Evolutionary conservation across 495 filamentous ascomycete species (phyloP), one percentile per base, ranked within the genome.

Genomic region (Beverwykella pulmonaria): DNA sequence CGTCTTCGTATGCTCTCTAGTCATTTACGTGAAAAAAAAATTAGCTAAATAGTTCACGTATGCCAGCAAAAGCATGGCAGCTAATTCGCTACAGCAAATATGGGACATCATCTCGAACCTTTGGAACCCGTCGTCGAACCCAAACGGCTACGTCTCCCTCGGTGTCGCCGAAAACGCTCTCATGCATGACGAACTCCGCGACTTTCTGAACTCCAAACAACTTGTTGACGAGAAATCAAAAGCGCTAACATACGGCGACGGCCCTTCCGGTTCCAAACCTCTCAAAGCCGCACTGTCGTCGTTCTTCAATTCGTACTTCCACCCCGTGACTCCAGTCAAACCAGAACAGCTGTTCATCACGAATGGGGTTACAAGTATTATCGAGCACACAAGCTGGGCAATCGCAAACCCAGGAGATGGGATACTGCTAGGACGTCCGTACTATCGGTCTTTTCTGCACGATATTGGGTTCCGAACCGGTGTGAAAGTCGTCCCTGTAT

Each of bases 191-290:
- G 61, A 63, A 36, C 61, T 63, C 30, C n/a, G 36, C 29, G 52
- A 55, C 14, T 63, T 55, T 34, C 1, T 63, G 15, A 63, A 54
- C 34, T 23, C 29, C 19, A 55, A 63, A 47, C 7, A 15, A 20
- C 61, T 56, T 15, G 46, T 64, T 2, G 32, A 53, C n/a, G 30
- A 4, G 30, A 34, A 34, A 34, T 23, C 27, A 1, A 25, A 50
- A 27, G 46, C 50, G 0, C 53, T 73, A 23, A 73, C 48, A 12
- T 75, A 75, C 60, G 73, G 73, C 34, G 61, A 71, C 19, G 73
- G 71, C 19, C 71, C 73, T 1, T 66, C 49, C 48, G 71, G 73
- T 22, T 61, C 56, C 26, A 22, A 36, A 15, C 59, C 59, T 22
- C 44, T 73, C 10, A 54, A 65, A 19, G 19, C 17, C 7, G 68